phyloP scores from a whole-genome alignment of 257 asterid species.

The Forsythia viridissima region DNA sequence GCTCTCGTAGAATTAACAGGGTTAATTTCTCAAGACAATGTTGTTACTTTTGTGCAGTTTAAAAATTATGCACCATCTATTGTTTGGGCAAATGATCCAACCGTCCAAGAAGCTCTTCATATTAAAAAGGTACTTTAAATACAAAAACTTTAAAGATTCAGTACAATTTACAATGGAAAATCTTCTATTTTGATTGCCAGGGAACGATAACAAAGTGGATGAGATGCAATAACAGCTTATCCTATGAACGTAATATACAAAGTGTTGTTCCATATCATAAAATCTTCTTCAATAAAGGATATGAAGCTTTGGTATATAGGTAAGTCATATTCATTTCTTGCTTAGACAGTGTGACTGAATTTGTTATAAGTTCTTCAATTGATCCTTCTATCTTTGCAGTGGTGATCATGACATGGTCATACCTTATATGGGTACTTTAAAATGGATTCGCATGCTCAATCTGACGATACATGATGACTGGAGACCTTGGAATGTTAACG shows the following conservation, averaged over 20 bases:
- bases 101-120: constrained; percentile 31
- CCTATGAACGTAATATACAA: not conserved
- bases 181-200: not conserved
- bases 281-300: not conserved
- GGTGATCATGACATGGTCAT: constrained; percentile 30
- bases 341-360: not conserved
- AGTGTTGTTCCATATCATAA: not conserved
- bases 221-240: not conserved
- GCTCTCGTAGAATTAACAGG: not conserved
- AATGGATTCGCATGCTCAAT: constrained; percentile 23
- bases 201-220: not conserved
- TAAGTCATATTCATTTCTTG: not conserved
- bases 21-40: not conserved
- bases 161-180: not conserved
- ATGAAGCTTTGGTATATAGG: not conserved
- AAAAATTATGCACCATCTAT: not conserved
- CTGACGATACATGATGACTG: constrained; percentile 20
- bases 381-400: not conserved
- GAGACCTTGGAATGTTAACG: constrained; percentile 38
- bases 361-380: not conserved
- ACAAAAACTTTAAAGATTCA: not conserved
- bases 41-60: not conserved
- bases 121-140: constrained; percentile 22
- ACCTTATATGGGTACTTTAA: constrained; percentile 22
- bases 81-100: constrained; percentile 27